Percentiles rank a stretch among this genome's conserved stretches.
These are phyloP conservation scores for Apiospora arundinis DNA, from an alignment of 2,329 filamentous ascomycete species.

Conservation along the genomic window DNA sequence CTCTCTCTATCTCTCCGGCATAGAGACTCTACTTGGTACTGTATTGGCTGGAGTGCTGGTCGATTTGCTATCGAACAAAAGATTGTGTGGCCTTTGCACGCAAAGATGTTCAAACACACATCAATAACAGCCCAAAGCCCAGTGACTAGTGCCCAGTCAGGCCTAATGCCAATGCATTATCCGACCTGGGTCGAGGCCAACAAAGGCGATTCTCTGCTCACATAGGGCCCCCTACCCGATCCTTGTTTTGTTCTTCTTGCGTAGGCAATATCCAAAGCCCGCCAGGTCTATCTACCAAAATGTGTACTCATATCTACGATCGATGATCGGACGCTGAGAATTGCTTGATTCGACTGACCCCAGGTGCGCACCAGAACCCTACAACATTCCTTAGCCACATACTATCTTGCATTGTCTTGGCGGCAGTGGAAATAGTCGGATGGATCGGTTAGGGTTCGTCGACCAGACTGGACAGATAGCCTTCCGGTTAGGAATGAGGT, in stretches of 20 bases:
- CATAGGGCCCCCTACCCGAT: not conserved
- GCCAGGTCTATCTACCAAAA: not conserved
- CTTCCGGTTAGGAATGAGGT: not conserved
- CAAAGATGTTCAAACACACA: not conserved
- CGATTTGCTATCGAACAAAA: not conserved
- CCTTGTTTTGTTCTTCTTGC: not conserved
- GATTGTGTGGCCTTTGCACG: not conserved
- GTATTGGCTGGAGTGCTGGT: not conserved
- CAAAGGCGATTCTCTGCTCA: not conserved
- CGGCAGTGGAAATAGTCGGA: not conserved
- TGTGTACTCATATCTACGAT: not conserved
- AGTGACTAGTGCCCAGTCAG: not conserved
- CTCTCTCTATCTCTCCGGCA: not conserved
- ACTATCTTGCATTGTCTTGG: slow-evolving; percentile 14
- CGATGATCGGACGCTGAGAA: not conserved
- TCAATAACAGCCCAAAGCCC: not conserved
- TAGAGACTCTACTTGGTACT: not conserved
- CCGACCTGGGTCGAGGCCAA: not conserved
- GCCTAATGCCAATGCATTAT: not conserved
- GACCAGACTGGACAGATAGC: not conserved
- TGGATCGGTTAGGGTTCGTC: not conserved
- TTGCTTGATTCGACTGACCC: not conserved
- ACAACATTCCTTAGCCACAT: not conserved
- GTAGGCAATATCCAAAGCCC: not conserved
- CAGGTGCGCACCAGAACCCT: not conserved